A percentile compares a stretch with the other conserved stretches of the same genome.
Evolutionary conservation across 2,329 filamentous ascomycete species (phyloP).

Genomic region (Aspergillus ochraceus): DNA sequence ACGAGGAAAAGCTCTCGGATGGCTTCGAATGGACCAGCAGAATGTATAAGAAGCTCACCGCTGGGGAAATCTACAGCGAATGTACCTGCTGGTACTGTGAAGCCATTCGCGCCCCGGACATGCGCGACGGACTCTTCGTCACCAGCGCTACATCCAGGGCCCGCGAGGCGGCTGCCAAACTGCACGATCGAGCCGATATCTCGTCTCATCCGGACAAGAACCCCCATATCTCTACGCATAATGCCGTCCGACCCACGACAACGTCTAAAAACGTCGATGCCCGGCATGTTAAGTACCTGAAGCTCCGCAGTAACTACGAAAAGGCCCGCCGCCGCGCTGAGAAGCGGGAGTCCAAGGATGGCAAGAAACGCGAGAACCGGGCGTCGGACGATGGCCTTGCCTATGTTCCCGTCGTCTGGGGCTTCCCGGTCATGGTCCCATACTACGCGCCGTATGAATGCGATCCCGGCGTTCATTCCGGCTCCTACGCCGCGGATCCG

Average conservation of each 20-base stretch:
- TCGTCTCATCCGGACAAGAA: slow-evolving; percentile 56
- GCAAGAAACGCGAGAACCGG: slow-evolving; percentile 32
- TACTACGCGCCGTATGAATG: slow-evolving; percentile 50
- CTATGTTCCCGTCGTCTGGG: slow-evolving; percentile 43
- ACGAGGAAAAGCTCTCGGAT: slow-evolving; percentile 62
- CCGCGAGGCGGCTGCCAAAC: slow-evolving; percentile 50
- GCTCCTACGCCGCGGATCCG: slow-evolving; percentile 47
- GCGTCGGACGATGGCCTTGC: slow-evolving; percentile 21
- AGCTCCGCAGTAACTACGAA: slow-evolving; percentile 58
- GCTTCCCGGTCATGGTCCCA: slow-evolving; percentile 47
- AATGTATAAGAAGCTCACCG: slow-evolving; percentile 64
- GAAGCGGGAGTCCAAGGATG: slow-evolving; percentile 23
- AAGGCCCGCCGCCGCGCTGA: slow-evolving; percentile 32
- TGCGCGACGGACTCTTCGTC: slow-evolving; percentile 44
- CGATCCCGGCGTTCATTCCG: slow-evolving; percentile 43
- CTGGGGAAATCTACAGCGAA: slow-evolving; percentile 57
- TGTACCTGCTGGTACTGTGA: slow-evolving; percentile 63
- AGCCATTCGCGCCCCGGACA: slow-evolving; percentile 60
- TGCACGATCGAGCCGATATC: slow-evolving; percentile 41
- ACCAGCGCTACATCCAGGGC: slow-evolving; percentile 52
- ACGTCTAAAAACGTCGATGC: slow-evolving; percentile 16
- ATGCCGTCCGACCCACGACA: slow-evolving; percentile 52
- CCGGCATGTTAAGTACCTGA: slow-evolving; percentile 35
- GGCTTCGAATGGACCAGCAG: slow-evolving; percentile 73
- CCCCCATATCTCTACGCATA: slow-evolving; percentile 73